Conservation (phyloP, 208 protist species). For the Trypanosoma avium region DNA sequence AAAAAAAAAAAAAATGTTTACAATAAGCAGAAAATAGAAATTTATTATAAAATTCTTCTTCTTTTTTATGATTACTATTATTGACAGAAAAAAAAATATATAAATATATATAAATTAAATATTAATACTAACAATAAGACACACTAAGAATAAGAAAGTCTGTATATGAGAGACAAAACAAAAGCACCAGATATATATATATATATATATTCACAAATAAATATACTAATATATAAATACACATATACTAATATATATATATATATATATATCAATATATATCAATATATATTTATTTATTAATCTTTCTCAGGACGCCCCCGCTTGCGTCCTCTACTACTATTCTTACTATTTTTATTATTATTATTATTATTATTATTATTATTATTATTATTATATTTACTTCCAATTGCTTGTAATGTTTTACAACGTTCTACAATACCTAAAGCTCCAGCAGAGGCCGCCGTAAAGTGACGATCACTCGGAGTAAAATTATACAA, state of each 20-base stretch:
- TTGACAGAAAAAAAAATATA: no score
- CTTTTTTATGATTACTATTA: no score
- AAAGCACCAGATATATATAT: background rate
- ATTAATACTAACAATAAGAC: no score
- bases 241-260: background rate
- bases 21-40: no score
- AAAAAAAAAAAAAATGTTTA: no score
- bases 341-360: background rate
- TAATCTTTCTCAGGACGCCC: no score
- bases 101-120: no score
- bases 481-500: constrained; percentile 64
- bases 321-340: no score
- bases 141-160: no score
- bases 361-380: background rate
- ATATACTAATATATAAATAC: background rate
- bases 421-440: constrained; percentile 59
- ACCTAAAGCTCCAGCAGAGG: constrained; percentile 67
- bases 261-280: no score
- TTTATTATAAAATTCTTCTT: no score
- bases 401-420: constrained; percentile 21
- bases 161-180: constrained; percentile 6
- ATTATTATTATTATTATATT: background rate
- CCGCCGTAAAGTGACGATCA: constrained; percentile 76
- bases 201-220: background rate
- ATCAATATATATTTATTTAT: no score